A percentile compares a stretch with the other conserved stretches of the same genome.
phyloP scores from a whole-genome alignment of 2,329 filamentous ascomycete species.

The Ilyonectria robusta region DNA sequence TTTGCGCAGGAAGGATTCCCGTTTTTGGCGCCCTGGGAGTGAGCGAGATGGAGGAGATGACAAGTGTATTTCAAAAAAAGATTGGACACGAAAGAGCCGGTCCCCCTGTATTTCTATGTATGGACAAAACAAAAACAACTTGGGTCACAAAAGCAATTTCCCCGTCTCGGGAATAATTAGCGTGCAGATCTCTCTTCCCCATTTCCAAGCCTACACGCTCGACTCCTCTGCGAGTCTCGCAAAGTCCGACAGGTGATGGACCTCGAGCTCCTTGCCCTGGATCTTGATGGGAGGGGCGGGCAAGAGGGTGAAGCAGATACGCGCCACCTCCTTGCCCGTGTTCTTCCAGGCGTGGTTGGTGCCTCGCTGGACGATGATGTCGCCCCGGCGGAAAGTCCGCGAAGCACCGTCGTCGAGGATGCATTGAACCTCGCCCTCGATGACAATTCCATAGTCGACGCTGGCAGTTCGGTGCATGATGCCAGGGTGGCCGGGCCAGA shows the following conservation, averaged over 20 bases:
- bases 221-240: constrained; percentile 37
- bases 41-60: not conserved
- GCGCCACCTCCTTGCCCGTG: constrained; percentile 33
- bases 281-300: constrained; percentile 37
- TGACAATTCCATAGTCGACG: constrained; percentile 40
- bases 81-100: constrained; percentile 6
- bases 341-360: constrained; percentile 46
- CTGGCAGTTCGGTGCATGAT: constrained; percentile 44
- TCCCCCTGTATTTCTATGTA: constrained; percentile 25
- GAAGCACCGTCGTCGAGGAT: constrained; percentile 39
- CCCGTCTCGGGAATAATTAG: not conserved
- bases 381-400: constrained; percentile 36
- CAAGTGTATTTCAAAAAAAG: not conserved
- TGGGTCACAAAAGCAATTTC: not conserved
- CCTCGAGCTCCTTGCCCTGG: constrained; percentile 39
- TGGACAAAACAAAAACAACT: constrained; percentile 9
- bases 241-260: constrained; percentile 42
- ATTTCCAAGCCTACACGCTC: constrained; percentile 7
- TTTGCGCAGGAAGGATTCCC: constrained; percentile 35
- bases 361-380: constrained; percentile 44
- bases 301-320: constrained; percentile 42
- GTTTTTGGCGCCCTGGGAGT: constrained; percentile 24
- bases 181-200: too few species aligned
- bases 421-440: constrained; percentile 43
- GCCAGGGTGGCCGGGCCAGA: constrained; percentile 39